phyloP scores from a whole-genome alignment of 768 basidiomycete genomes.

The Kwoniella newhampshirensis region DNA sequence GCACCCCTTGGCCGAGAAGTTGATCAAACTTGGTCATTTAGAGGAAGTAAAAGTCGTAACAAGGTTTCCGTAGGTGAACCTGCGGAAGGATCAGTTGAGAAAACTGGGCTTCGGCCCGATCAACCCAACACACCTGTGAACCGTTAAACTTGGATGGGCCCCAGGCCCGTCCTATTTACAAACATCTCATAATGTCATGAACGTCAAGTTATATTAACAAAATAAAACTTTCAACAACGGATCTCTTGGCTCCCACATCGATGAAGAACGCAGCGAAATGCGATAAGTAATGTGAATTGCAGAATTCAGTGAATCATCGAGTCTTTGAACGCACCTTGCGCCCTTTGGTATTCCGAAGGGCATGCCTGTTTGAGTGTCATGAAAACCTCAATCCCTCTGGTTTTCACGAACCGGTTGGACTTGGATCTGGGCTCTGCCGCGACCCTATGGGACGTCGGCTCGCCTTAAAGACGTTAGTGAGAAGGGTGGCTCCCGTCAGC shows the following conservation, averaged over 20 bases:
- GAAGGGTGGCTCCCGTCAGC: slow-evolving; percentile 25
- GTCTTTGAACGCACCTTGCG: slow-evolving; percentile 80
- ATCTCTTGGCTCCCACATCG: slow-evolving; percentile 77
- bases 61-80: slow-evolving; percentile 81
- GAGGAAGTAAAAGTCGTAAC: slow-evolving; percentile 82
- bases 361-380: slow-evolving; percentile 67
- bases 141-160: slow-evolving; percentile 21
- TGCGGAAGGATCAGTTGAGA: slow-evolving; percentile 70
- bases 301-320: slow-evolving; percentile 78
- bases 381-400: slow-evolving; percentile 40
- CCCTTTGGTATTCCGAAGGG: slow-evolving; percentile 72
- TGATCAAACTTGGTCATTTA: slow-evolving; percentile 78
- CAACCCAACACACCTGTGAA: slow-evolving; percentile 59
- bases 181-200: slow-evolving; percentile 33
- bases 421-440: slow-evolving; percentile 45
- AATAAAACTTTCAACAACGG: slow-evolving; percentile 63
- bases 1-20: slow-evolving; percentile 62
- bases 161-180: slow-evolving; percentile 22
- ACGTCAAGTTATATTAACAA: slow-evolving; percentile 47
- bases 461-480: slow-evolving; percentile 60
- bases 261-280: slow-evolving; percentile 79
- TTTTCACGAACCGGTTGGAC: slow-evolving; percentile 21
- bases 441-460: slow-evolving; percentile 24
- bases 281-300: slow-evolving; percentile 81
- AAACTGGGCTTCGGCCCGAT: slow-evolving; percentile 37